Percentiles rank a stretch among this genome's conserved stretches.
Evolutionary conservation across 495 filamentous ascomycete genomes (phyloP).

Genomic region (Aspergillus indologenus): DNA sequence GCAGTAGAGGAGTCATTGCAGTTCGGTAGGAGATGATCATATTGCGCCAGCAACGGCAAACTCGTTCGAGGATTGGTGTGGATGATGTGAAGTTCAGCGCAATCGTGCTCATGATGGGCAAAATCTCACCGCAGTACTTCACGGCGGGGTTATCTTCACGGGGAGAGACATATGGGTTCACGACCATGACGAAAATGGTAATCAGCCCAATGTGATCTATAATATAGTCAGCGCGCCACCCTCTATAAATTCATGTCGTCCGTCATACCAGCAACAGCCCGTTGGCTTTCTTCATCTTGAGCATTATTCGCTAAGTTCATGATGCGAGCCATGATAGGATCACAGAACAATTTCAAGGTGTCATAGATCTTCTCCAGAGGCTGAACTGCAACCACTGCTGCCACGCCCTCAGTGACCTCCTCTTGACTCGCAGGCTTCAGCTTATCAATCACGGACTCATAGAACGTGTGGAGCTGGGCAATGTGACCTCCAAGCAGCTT

Average conservation of each 20-base stretch:
- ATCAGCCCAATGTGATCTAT: conserved; percentile 86
- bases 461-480: conserved; percentile 82
- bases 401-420: conserved; percentile 92
- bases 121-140: conserved; percentile 91
- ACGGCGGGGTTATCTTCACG: conserved; percentile 82
- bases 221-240: conserved; percentile 20
- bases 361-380: conserved; percentile 74
- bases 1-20: conserved; percentile 80
- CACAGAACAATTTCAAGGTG: conserved; percentile 87
- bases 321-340: conserved; percentile 81
- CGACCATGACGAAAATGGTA: conserved; percentile 80
- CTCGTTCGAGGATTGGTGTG: conserved; percentile 83
- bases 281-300: conserved; percentile 71
- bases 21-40: conserved; percentile 96
- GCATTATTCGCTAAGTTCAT: conserved; percentile 86
- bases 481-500: conserved; percentile 77
- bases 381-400: conserved; percentile 83
- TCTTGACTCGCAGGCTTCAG: conserved; percentile 84
- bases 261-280: conserved; percentile 73
- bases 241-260: neutral
- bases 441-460: conserved; percentile 79
- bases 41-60: conserved; percentile 91
- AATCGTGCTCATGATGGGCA: conserved; percentile 79
- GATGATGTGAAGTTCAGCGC: conserved; percentile 80
- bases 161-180: conserved; percentile 72